A percentile compares a stretch with the other conserved stretches of the same genome.
phyloP scores from a whole-genome alignment of 2,329 filamentous ascomycete genomes.

The Microsporum ferrugineum region DNA sequence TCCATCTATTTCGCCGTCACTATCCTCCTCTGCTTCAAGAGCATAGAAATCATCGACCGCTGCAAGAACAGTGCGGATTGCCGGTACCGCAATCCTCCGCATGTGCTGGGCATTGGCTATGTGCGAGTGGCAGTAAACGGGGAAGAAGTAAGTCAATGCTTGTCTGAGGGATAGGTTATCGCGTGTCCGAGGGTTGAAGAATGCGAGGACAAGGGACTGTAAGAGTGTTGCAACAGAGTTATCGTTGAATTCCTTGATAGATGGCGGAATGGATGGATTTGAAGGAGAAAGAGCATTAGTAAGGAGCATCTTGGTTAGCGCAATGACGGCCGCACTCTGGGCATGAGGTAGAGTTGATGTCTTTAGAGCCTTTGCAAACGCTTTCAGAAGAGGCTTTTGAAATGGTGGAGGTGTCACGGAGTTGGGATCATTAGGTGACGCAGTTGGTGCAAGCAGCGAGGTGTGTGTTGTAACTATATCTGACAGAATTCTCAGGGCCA shows the following conservation, averaged over 20 bases:
- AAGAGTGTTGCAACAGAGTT: constrained; percentile 61
- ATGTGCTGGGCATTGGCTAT: constrained; percentile 73
- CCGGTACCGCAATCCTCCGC: constrained; percentile 59
- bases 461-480: constrained; percentile 89
- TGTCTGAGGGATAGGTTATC: constrained; percentile 75
- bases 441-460: constrained; percentile 54
- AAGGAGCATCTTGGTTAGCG: constrained; percentile 76
- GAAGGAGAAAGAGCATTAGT: constrained; percentile 37
- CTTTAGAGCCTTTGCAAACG: constrained; percentile 73
- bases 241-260: constrained; percentile 38
- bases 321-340: constrained; percentile 68
- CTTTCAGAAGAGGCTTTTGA: constrained; percentile 60
- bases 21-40: constrained; percentile 60
- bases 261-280: constrained; percentile 39
- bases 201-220: constrained; percentile 69
- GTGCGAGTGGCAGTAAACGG: constrained; percentile 82
- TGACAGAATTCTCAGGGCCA: constrained; percentile 78
- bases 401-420: constrained; percentile 40
- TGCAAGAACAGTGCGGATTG: constrained; percentile 57
- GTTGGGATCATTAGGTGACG: constrained; percentile 30
- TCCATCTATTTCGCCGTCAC: constrained; percentile 61
- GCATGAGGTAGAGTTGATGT: constrained; percentile 59
- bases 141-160: constrained; percentile 83
- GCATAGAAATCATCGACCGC: constrained; percentile 54
- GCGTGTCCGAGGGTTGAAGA: constrained; percentile 76